These are phyloP conservation scores for Geum urbanum DNA, from an alignment of 306 rosid genomes.

Conservation along the genomic window DNA sequence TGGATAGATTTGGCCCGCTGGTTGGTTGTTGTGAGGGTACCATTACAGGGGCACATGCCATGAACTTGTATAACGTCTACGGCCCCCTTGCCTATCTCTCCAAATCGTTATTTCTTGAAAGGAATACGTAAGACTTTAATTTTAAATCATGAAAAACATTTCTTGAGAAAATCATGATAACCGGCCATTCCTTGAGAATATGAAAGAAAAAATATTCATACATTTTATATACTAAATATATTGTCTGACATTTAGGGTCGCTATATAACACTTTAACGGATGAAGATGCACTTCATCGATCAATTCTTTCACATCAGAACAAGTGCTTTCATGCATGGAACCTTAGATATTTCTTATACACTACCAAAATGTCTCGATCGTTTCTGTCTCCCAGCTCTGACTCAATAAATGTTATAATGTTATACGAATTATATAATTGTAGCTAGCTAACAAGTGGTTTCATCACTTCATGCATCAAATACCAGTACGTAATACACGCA, in stretches of 20 bases:
- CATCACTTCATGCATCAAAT: too few species aligned
- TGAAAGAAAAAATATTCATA: not conserved
- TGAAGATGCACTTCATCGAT: not conserved
- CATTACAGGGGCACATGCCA: constrained; percentile 65
- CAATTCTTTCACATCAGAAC: not conserved
- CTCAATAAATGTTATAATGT: too few species aligned
- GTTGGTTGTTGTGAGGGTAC: constrained; percentile 42
- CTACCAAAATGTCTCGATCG: too few species aligned
- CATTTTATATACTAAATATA: not conserved
- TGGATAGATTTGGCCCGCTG: constrained; percentile 35
- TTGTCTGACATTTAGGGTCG: not conserved
- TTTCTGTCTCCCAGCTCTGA: too few species aligned
- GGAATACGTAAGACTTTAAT: too few species aligned
- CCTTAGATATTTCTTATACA: not conserved
- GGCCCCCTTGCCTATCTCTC: constrained; percentile 38
- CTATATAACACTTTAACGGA: not conserved
- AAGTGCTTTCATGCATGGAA: not conserved
- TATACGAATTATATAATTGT: too few species aligned
- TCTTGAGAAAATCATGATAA: not conserved
- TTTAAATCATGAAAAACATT: constrained; percentile 13
- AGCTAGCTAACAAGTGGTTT: too few species aligned
- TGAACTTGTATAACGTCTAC: constrained; percentile 33
- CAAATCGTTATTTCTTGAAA: not conserved
- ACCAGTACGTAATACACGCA: too few species aligned
- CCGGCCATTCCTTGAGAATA: not conserved